Base-by-base conservation (phyloP, 108 stramenopile genomes). In the Nitzschia putrida region DNA sequence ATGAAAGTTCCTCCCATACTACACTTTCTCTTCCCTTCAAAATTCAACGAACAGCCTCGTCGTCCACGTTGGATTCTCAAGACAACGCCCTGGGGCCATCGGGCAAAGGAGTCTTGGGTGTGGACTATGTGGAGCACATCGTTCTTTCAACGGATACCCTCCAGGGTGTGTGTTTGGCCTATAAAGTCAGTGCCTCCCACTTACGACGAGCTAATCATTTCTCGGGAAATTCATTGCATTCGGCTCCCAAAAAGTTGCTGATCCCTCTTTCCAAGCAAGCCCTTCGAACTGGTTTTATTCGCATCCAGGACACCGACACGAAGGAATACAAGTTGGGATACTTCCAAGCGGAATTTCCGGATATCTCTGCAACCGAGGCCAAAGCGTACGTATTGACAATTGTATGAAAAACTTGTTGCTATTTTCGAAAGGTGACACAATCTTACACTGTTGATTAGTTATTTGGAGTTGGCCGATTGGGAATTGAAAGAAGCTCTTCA, bases 121-220 rank as follows among this genome's bases (percentile, higher is more conserved):
- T 85, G 24, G 85, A 86, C 57, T 89, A 90, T 54, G 75, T 88
- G n/a, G 92, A 90, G 54, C 88, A 90, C 57, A 64, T 88, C 5
- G 83, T 91, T 47, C 71, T 94, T 20, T 90, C 93, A 0, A 94
- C 93, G n/a, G 93, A 94, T 58, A 94, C 93, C 0, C 40, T 94
- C 9, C 89, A 91, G 65, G 93, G 93, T 24, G 76, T 94, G 55
- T 94, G 93, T 55, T 55, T 94, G 39, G 84, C 88, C 22, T 94
- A 94, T 79, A 91, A 91, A 64, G 77, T 89, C 21, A 82, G 77
- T 22, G 87, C 84, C 0, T 80, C 85, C 23, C 58, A 73, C 14
- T 59, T 92, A 54, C 71, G 88, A 60, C 87, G 86, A 60, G 84
- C 76, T 12, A 92, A 92, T 65, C 75, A 83, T 43, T 92, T 92